Evolutionary conservation across 2,329 filamentous ascomycete genomes (phyloP), one percentile per base, ranked within the genome.

Genomic region (Boeremia exigua): DNA sequence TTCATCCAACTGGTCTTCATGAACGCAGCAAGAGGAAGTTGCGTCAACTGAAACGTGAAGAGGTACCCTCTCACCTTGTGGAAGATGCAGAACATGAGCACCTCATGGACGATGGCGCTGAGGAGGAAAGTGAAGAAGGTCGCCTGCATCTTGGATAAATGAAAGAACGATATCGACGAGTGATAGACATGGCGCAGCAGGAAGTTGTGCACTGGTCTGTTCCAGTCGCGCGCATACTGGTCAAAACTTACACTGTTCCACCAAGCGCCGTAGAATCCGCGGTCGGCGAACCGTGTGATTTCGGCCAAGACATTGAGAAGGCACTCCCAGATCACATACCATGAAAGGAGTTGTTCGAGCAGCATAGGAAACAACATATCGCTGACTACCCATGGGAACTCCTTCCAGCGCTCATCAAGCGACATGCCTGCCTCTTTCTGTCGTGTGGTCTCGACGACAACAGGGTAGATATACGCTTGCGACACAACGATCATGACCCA

Each of bases 61-160:
- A 92, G 75, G 65, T 92, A 92, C 0, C 89, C 89, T 34, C 89
- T 79, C 9, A 92, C 80, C 74, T 91, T 92, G 73, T 88, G 88
- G 73, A 93, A 93, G 30, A 93, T 80, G 62, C 89, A 90, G 79
- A 88, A 89, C 90, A 92, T 92, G 67, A 92, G 83, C 40, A 92
- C 77, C 73, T 93, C 90, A 67, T 92, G 89, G 17, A 90, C 81
- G 59, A 87, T 82, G 0, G 89, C 88, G 7, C 84, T 88, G 15
- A 92, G 77, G 61, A 91, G 81, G 69, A 92, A 92, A 0, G 89
- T 92, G 39, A 91, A 86, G 48, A 92, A 83, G 0, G 89, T 92
- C 2, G 90, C 90, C 4, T 86, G 85, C 61, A 86, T 82, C 69
- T 88, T 88, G 64, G 86, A 86, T 47, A 92, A 81, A 57, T 86